These are phyloP conservation scores for Raphanus raphanistrum DNA, from an alignment of 345 rosid species.

Conservation along the genomic window DNA sequence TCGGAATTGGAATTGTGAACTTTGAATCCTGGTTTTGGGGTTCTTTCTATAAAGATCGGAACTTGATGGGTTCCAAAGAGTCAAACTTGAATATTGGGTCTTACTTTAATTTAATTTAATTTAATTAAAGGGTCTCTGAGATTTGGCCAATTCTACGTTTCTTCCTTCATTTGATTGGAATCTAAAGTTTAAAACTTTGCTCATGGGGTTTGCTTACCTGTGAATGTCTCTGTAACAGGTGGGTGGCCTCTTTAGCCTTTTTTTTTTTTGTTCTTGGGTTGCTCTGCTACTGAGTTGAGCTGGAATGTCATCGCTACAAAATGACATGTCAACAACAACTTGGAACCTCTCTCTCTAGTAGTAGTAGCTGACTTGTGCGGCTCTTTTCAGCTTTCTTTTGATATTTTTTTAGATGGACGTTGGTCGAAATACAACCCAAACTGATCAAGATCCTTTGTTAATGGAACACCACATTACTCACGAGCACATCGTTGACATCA, in stretches of 20 bases:
- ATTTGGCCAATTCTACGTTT: not conserved
- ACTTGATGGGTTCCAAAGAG: constrained; percentile 21
- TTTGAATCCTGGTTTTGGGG: not conserved
- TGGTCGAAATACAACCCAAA: constrained; percentile 42
- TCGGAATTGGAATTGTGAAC: not conserved
- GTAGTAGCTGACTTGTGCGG: constrained; percentile 29
- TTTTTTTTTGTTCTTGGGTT: constrained; percentile 2
- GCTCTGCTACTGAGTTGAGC: too few species aligned
- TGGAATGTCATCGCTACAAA: too few species aligned
- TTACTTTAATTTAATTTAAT: too few species aligned
- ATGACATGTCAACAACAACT: constrained; percentile 1
- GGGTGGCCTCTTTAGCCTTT: not conserved
- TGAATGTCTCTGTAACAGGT: constrained; percentile 13
- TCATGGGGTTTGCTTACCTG: constrained; percentile 9
- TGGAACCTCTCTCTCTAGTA: not conserved
- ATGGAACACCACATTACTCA: constrained; percentile 51
- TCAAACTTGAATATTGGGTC: constrained; percentile 13
- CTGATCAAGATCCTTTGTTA: constrained; percentile 61
- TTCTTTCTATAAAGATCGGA: not conserved
- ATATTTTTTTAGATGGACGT: constrained; percentile 54
- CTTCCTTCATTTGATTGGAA: not conserved
- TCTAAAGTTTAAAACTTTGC: not conserved
- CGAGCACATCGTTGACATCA: constrained; percentile 62
- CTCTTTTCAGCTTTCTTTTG: constrained; percentile 30
- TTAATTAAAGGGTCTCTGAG: not conserved